Evolutionary conservation across 257 asterid species (phyloP).

Genomic region (Solanum verrucosum): DNA sequence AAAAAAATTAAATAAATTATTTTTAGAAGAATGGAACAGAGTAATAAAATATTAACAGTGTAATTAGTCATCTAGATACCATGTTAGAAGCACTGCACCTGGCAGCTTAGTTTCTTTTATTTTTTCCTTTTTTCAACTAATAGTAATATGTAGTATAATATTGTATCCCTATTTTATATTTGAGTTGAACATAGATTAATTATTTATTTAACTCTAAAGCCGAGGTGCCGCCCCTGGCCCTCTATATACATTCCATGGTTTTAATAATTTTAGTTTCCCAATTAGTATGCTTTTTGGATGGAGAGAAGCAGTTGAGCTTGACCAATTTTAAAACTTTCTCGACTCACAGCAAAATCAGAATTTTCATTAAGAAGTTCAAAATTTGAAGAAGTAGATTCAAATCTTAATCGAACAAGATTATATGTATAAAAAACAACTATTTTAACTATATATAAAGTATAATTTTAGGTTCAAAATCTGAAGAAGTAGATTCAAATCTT

Average conservation of each 20-base stretch:
- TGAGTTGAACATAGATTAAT: background rate
- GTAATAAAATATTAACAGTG: background rate
- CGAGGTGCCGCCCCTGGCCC: constrained; percentile 49
- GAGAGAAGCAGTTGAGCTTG: background rate
- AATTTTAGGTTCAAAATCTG: no score
- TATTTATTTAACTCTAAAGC: background rate
- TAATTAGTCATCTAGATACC: background rate
- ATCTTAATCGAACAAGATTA: no score
- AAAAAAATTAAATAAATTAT: no score
- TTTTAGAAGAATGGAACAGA: background rate
- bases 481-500: no score
- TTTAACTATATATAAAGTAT: no score
- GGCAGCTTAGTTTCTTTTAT: background rate
- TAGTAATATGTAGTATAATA: no score
- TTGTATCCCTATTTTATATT: no score
- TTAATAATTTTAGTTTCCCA: background rate
- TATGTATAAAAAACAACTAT: no score
- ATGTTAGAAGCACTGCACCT: background rate
- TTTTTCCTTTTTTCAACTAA: background rate
- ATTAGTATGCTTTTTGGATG: background rate
- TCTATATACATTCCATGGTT: constrained; percentile 1
- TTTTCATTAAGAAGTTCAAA: no score
- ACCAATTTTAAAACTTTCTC: background rate
- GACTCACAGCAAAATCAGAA: rapidly evolving
- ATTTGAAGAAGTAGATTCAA: no score